Evolutionary conservation across 257 asterid genomes (phyloP), one percentile per base, ranked within the genome.

Genomic region (Forsythia suspensa): DNA sequence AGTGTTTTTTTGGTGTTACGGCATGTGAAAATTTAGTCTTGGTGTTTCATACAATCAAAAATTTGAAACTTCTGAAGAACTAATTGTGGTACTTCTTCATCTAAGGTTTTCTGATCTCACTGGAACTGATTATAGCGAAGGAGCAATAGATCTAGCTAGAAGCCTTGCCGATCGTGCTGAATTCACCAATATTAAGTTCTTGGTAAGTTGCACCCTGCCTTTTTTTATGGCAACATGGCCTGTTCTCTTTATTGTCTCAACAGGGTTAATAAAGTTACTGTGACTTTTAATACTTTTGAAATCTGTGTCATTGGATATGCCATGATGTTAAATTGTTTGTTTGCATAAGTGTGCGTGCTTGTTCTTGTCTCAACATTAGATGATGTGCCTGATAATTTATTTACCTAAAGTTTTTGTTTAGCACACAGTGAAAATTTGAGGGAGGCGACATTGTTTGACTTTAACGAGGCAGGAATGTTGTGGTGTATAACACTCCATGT

Each of bases 51-150:
- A 13, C 40, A 63, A 63, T 29, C 2, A 63, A 63, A 69, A 46
- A 75, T 72, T 81, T 36, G 65, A 70, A 78, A 73, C 76, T 81
- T 76, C 80, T 61, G 73, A 73, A 77, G 44, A 37, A 78, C 76
- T 79, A 76, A 81, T 43, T 77, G 18, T 72, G 48, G 77, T 85
- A 71, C 61, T 71, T 80, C 70, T 84, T 82, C 57, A 66, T 65
- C 72, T 85, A 94, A 63, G 99, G 92, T 96, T 94, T 95, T 86
- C 93, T 76, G 97, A 94, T 91, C 97, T 96, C 88, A 96, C 95
- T 29, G 99, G 98, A 79, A 94, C 91, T 76, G 98, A 96, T 85
- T 96, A 96, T 84, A 91, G 96, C 82, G 98, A 92, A 86, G 97
- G 97, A 77, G 99, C 97, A 73, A 84, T 96, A 78, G 92, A 89